A percentile compares a stretch with the other conserved stretches of the same genome.
Conservation (phyloP, 2,329 filamentous ascomycete species). For the Cyphellophora attinorum region DNA sequence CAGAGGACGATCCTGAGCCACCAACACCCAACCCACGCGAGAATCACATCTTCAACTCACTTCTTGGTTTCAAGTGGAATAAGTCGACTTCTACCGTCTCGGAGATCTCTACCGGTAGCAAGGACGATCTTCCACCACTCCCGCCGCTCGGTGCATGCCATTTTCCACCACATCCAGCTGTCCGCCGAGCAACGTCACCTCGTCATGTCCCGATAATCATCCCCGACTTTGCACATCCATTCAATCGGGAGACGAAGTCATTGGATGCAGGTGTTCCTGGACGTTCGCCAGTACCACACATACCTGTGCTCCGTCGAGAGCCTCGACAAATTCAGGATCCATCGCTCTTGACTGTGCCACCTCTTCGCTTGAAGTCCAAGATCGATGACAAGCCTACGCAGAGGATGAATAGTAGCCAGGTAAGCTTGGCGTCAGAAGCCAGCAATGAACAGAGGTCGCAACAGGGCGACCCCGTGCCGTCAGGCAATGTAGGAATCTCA, state of each 20-base stretch:
- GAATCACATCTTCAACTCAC: neutral
- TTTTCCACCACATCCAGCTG: neutral
- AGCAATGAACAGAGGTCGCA: slow-evolving; percentile 13
- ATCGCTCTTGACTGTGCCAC: no score
- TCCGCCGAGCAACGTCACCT: slow-evolving; percentile 4
- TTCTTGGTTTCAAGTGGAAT: neutral
- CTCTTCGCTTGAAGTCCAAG: no score
- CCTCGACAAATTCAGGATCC: slow-evolving; percentile 9
- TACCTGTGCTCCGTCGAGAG: slow-evolving; percentile 1
- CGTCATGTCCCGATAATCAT: slow-evolving; percentile 23
- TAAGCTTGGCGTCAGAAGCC: slow-evolving; percentile 18
- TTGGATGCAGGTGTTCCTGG: neutral
- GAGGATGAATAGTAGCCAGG: slow-evolving; percentile 20
- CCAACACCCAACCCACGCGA: slow-evolving; percentile 6
- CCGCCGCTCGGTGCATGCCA: neutral
- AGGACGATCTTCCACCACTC: neutral
- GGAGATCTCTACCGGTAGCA: neutral
- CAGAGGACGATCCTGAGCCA: slow-evolving; percentile 11
- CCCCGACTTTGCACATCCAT: slow-evolving; percentile 21
- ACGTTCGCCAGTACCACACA: slow-evolving; percentile 1
- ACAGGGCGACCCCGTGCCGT: slow-evolving; percentile 3
- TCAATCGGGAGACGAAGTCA: slow-evolving; percentile 12
- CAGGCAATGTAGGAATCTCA: slow-evolving; percentile 11
- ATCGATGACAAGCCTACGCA: no score
- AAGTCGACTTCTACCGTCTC: neutral